Base-by-base conservation (phyloP, 805 yeast genomes). In the Wickerhamomyces pijperi region DNA sequence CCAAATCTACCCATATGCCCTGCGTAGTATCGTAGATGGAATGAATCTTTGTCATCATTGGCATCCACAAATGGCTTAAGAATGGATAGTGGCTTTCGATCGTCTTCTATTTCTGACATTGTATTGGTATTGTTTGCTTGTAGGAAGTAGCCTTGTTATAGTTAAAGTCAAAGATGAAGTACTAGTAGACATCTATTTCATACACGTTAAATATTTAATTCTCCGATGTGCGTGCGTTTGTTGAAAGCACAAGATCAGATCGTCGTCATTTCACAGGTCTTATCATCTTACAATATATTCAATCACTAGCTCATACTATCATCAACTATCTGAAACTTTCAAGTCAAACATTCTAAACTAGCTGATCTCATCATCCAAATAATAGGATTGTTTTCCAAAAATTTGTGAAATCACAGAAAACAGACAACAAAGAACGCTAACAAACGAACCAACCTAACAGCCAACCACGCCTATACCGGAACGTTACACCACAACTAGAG, bases 1-100 rank as follows among this genome's bases (percentile, higher is more conserved):
- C 74, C 74, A 42, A 57, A 60, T 15, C 58, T 49, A 2, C 73
- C 74, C 18, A 57, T 53, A 40, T 65, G 69, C 2, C 70, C 70
- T 2, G 70, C 49, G 44, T 68, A 68, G 45, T 65, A 65, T 25
- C 68, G 49, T n/a, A 68, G 36, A 36, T 60, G 64, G 42, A 68
- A 65, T 8, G 29, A 25, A 4, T 29, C 39, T 13, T 23, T 18
- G 13, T 33, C 41, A 17, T 18, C 18, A 2, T 20, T 20, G n/a
- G 6, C 29, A 29, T 25, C 29, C 9, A 25, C 29, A 25, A 11
- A 11, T 25, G 29, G 29, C n/a, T 25, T 25, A 8, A 14, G 4
- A 9, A 25, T 25, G 4, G 29, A 25, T 8, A 25, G 7, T 25
- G 29, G n/a, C 13, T 8, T 14, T 13, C 9, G 4, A 13, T 25